Evolutionary conservation across 495 filamentous ascomycete genomes (phyloP).

Genomic region (Neurospora terricola): DNA sequence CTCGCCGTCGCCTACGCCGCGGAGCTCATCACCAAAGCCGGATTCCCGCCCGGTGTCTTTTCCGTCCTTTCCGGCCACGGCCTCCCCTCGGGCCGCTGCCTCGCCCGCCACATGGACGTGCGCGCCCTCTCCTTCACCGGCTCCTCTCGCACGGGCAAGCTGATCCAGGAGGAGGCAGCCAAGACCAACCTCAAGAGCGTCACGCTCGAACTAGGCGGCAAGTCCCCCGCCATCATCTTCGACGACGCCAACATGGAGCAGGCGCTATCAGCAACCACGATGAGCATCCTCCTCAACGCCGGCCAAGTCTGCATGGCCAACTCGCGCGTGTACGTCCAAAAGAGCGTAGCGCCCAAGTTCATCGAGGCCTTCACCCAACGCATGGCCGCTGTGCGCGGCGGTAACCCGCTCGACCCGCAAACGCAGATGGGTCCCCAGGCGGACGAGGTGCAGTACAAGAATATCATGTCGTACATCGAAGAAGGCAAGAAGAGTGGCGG

Average conservation of each 20-base stretch:
- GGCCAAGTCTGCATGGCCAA: slow-evolving; percentile 75
- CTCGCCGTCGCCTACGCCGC: slow-evolving; percentile 54
- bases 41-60: slow-evolving; percentile 49
- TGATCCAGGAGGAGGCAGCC: slow-evolving; percentile 34
- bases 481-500: slow-evolving; percentile 21
- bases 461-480: slow-evolving; percentile 25
- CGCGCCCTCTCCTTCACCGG: slow-evolving; percentile 51
- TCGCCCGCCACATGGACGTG: slow-evolving; percentile 43
- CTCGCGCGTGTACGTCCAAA: slow-evolving; percentile 63
- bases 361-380: slow-evolving; percentile 45
- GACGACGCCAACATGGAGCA: slow-evolving; percentile 60
- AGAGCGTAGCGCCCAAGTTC: slow-evolving; percentile 46
- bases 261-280: slow-evolving; percentile 62
- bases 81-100: slow-evolving; percentile 36
- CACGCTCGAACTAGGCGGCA: slow-evolving; percentile 75
- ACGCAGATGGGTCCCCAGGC: slow-evolving; percentile 58
- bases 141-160: slow-evolving; percentile 34
- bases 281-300: slow-evolving; percentile 60
- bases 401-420: slow-evolving; percentile 47
- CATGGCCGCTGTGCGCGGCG: slow-evolving; percentile 49
- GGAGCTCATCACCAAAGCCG: slow-evolving; percentile 41
- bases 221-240: slow-evolving; percentile 62
- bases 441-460: slow-evolving; percentile 27
- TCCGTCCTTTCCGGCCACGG: slow-evolving; percentile 49
- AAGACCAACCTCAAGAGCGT: slow-evolving; percentile 56